Percentiles rank a stretch among this genome's conserved stretches.
Evolutionary conservation across 306 rosid species (phyloP).

Genomic region (Acacia crassicarpa): DNA sequence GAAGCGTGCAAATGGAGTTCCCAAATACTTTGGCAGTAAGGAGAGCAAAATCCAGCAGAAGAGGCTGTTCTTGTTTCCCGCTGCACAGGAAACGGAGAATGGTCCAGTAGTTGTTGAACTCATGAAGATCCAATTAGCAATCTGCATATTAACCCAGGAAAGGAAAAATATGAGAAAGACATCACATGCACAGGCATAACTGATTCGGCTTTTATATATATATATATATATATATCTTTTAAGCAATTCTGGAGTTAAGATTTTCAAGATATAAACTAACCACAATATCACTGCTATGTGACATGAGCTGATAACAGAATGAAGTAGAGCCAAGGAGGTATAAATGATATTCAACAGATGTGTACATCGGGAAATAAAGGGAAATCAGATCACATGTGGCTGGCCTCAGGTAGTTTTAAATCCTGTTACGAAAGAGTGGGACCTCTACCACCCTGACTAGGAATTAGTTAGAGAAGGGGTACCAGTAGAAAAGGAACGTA

Average conservation of each 20-base stretch:
- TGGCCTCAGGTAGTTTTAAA: background rate
- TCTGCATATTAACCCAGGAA: slow-evolving; percentile 43
- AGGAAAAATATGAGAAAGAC: slow-evolving; percentile 7
- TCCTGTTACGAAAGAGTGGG: background rate
- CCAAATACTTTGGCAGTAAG: slow-evolving; percentile 82
- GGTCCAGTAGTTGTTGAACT: slow-evolving; percentile 79
- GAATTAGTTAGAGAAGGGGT: background rate
- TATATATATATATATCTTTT: background rate
- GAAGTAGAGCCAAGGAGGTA: background rate
- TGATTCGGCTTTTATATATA: background rate
- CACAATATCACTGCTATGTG: background rate
- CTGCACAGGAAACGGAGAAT: slow-evolving; percentile 84
- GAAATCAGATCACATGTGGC: background rate
- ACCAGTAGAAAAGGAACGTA: background rate
- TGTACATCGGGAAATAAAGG: background rate
- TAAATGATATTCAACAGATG: background rate
- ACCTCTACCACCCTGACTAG: background rate
- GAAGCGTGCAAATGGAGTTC: slow-evolving; percentile 76
- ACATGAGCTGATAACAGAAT: background rate
- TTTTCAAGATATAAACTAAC: slow-evolving; percentile 17
- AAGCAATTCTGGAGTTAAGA: background rate
- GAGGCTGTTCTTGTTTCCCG: slow-evolving; percentile 90
- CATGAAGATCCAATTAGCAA: slow-evolving; percentile 88
- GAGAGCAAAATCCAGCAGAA: slow-evolving; percentile 78
- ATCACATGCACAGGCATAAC: background rate